Percentiles rank a stretch among this genome's conserved stretches.
phyloP scores from a whole-genome alignment of 208 protist genomes.

The Herpetomonas muscarum region DNA sequence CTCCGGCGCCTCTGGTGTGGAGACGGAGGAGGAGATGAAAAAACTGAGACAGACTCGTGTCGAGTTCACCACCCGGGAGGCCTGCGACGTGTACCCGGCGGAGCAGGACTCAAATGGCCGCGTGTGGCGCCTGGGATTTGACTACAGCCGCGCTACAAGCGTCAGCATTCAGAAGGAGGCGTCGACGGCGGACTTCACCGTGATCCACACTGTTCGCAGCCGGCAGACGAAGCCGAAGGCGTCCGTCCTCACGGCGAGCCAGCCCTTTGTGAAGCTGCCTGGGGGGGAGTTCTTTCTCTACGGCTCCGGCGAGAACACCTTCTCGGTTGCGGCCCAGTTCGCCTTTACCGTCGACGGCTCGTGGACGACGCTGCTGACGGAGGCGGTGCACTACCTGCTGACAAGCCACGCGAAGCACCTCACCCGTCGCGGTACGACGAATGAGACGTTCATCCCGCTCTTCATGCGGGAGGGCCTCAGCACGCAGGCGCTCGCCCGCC shows the following conservation, averaged over 20 bases:
- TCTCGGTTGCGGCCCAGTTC: slow-evolving; percentile 73
- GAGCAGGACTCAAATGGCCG: slow-evolving; percentile 11
- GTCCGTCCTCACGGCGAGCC: slow-evolving; percentile 38
- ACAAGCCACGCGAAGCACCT: slow-evolving; percentile 37
- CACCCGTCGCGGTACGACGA: slow-evolving; percentile 16
- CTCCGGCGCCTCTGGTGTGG: slow-evolving; percentile 6
- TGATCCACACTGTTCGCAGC: slow-evolving; percentile 23
- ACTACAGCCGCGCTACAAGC: slow-evolving; percentile 54
- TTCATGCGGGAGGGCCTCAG: slow-evolving; percentile 68
- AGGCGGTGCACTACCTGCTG: slow-evolving; percentile 47
- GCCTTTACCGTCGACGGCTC: slow-evolving; percentile 44
- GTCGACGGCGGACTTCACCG: slow-evolving; percentile 36
- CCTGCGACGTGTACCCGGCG: slow-evolving; percentile 67
- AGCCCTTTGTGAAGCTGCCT: slow-evolving; percentile 40
- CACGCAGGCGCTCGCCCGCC: slow-evolving; percentile 28
- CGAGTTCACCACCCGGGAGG: slow-evolving; percentile 64
- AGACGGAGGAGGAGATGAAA: not conserved
- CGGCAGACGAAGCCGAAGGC: slow-evolving; percentile 18
- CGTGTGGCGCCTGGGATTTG: slow-evolving; percentile 56
- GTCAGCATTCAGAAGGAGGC: slow-evolving; percentile 53
- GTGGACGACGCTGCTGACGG: slow-evolving; percentile 38
- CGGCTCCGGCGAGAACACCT: slow-evolving; percentile 56
- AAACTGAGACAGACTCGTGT: slow-evolving; percentile 20
- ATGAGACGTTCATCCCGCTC: slow-evolving; percentile 37
- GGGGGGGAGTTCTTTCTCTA: slow-evolving; percentile 62